phyloP scores from a whole-genome alignment of 2,329 filamentous ascomycete species.

The Plenodomus lindquistii region DNA sequence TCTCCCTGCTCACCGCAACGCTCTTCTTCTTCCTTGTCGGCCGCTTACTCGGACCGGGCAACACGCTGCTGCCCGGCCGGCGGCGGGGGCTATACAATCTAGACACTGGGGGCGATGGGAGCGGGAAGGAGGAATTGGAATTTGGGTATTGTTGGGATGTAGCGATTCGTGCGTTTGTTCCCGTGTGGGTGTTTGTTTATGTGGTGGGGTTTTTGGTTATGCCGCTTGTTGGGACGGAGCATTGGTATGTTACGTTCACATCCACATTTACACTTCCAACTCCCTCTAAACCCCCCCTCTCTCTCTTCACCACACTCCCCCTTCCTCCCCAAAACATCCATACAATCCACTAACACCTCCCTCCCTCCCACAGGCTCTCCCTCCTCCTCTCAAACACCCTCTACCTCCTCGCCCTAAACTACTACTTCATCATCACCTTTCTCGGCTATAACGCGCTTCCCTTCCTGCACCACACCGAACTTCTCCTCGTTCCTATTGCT shows the following conservation, averaged over 20 bases:
- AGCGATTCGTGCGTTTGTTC: constrained; percentile 68
- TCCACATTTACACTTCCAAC: too few species aligned
- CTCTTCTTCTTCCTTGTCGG: constrained; percentile 68
- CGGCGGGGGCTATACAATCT: constrained; percentile 61
- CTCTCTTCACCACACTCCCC: background rate
- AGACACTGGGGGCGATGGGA: constrained; percentile 51
- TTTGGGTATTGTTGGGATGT: constrained; percentile 76
- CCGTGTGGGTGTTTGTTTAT: constrained; percentile 68
- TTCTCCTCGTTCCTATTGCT: constrained; percentile 65
- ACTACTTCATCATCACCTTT: constrained; percentile 71
- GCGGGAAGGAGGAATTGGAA: constrained; percentile 61
- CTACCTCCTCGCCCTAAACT: constrained; percentile 66
- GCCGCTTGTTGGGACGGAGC: constrained; percentile 60
- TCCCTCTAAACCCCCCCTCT: background rate
- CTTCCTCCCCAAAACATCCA: background rate
- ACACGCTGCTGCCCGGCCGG: constrained; percentile 55
- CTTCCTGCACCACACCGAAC: constrained; percentile 68
- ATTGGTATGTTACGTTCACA: constrained; percentile 54
- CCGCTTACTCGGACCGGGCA: constrained; percentile 62
- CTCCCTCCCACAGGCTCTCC: constrained; percentile 48
- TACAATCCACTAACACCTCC: background rate
- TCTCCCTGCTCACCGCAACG: constrained; percentile 63
- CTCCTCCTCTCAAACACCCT: constrained; percentile 67
- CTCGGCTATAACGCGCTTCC: constrained; percentile 71
- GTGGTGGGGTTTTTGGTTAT: constrained; percentile 70